Conservation (phyloP, 2,329 filamentous ascomycete species). For the Albophoma yamanashiensis region DNA sequence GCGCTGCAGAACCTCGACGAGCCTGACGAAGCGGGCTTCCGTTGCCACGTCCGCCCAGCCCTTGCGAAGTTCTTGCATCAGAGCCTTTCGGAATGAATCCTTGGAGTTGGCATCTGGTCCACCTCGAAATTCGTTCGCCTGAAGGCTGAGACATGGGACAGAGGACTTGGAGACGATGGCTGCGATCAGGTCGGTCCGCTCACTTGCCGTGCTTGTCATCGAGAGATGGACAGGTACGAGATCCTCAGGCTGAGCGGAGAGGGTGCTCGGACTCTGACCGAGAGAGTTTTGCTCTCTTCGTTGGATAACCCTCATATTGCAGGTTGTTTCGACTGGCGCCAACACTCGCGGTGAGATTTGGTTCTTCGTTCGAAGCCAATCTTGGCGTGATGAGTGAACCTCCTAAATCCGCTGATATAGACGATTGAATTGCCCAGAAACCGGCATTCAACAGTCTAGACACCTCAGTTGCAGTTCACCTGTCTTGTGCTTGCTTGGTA, state of each 20-base stretch:
- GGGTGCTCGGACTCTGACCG: neutral
- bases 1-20: neutral
- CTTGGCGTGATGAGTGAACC: neutral
- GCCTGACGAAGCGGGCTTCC: neutral
- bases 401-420: neutral
- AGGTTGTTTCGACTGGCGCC: neutral
- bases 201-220: neutral
- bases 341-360: neutral
- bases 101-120: neutral
- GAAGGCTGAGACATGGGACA: neutral
- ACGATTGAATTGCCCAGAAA: neutral
- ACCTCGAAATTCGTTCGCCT: neutral
- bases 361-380: neutral
- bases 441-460: neutral
- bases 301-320: neutral
- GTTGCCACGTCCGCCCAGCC: neutral
- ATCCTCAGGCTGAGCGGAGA: neutral
- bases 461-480: neutral
- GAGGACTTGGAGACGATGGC: neutral
- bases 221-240: neutral
- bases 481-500: neutral
- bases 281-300: neutral
- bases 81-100: neutral
- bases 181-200: neutral
- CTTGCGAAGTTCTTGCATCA: neutral